phyloP scores from a whole-genome alignment of 2,329 filamentous ascomycete species.

The Xylariaceae sp. region DNA sequence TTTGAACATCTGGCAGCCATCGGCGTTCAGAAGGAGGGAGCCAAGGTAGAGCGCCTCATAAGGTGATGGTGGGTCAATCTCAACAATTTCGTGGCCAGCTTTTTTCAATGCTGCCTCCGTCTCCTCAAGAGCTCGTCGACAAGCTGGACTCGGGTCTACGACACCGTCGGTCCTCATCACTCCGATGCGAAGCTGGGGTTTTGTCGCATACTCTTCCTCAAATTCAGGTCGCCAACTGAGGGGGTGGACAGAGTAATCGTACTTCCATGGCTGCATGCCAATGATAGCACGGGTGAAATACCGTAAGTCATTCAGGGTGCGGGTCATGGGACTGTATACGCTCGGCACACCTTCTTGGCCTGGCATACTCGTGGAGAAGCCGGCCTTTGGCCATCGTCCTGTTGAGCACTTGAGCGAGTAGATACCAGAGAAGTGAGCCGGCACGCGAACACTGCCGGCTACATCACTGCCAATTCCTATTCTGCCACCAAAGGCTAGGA shows the following conservation, averaged over 20 bases:
- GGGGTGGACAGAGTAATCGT: slow-evolving; percentile 80
- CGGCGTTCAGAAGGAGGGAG: slow-evolving; percentile 74
- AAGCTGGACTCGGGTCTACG: slow-evolving; percentile 81
- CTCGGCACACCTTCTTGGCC: slow-evolving; percentile 86
- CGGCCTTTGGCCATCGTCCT: slow-evolving; percentile 82
- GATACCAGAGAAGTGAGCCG: slow-evolving; percentile 84
- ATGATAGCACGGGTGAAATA: slow-evolving; percentile 81
- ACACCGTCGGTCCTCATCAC: slow-evolving; percentile 76
- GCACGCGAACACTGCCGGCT: slow-evolving; percentile 78
- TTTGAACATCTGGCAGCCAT: slow-evolving; percentile 75
- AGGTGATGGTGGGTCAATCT: slow-evolving; percentile 59
- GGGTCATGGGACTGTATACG: slow-evolving; percentile 88
- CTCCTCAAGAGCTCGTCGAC: slow-evolving; percentile 66
- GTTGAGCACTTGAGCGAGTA: slow-evolving; percentile 84
- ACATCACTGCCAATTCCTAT: slow-evolving; percentile 91
- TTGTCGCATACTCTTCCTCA: slow-evolving; percentile 54
- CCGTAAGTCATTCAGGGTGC: slow-evolving; percentile 72
- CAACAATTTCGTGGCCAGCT: slow-evolving; percentile 70
- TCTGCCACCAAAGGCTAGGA: slow-evolving; percentile 75
- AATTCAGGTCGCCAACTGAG: slow-evolving; percentile 68
- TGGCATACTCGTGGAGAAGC: slow-evolving; percentile 80
- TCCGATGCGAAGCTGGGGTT: slow-evolving; percentile 64
- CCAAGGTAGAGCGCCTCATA: slow-evolving; percentile 73
- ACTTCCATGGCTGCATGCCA: slow-evolving; percentile 79
- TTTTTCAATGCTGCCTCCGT: slow-evolving; percentile 62